A percentile compares a stretch with the other conserved stretches of the same genome.
These are phyloP conservation scores for Pontederia paniculata DNA, from an alignment of 176 grass and related monocot genomes.

Conservation along the genomic window DNA sequence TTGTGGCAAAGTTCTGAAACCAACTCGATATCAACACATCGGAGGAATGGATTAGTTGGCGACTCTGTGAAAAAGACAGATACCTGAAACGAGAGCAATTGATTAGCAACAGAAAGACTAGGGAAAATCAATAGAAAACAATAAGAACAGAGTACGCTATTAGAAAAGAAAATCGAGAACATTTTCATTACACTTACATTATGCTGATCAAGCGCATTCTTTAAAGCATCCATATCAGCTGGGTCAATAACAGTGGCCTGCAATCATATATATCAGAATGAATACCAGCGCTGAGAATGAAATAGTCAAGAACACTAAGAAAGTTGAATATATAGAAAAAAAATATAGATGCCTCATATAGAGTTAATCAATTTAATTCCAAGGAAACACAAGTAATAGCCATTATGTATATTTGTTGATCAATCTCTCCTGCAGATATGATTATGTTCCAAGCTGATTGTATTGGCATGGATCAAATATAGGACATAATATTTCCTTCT, in stretches of 20 bases:
- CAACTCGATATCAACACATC: conserved; percentile 86
- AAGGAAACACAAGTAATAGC: too few relatives aligned
- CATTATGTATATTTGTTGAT: too few relatives aligned
- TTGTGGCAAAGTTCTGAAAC: conserved; percentile 80
- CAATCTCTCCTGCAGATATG: too few relatives aligned
- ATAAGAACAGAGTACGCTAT: background rate
- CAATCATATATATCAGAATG: background rate
- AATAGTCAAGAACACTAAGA: background rate
- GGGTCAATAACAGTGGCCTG: conserved; percentile 12
- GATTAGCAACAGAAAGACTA: background rate
- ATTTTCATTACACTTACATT: conserved; percentile 1
- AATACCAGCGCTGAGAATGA: background rate
- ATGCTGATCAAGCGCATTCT: conserved; percentile 9
- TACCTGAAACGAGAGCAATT: conserved; percentile 31
- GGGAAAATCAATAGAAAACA: background rate
- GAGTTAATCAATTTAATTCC: too few relatives aligned
- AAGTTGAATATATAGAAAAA: too few relatives aligned
- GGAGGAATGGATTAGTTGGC: conserved; percentile 97
- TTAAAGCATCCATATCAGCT: conserved; percentile 7
- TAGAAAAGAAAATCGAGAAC: background rate
- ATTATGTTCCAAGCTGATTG: too few relatives aligned
- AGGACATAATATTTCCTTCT: too few relatives aligned
- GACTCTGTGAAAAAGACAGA: conserved; percentile 92
- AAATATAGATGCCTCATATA: too few relatives aligned
- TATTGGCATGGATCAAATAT: too few relatives aligned